phyloP scores from a whole-genome alignment of 139 green algal genomes.

The Spirogloea muscicola region DNA sequence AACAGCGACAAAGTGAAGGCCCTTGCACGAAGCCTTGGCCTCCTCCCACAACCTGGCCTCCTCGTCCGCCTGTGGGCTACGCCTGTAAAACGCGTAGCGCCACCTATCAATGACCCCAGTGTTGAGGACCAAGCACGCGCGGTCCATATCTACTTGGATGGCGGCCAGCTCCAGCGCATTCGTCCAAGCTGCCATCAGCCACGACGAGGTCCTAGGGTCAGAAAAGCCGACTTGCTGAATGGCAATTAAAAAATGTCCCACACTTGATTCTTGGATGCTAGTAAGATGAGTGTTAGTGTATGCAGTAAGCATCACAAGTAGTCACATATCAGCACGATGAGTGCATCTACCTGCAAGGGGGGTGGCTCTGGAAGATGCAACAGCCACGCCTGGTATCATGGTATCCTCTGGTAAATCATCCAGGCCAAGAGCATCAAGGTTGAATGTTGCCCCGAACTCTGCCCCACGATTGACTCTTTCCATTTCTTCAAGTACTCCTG shows the following conservation, averaged over 20 bases:
- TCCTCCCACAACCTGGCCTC: conserved; percentile 87
- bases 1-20: conserved; percentile 94
- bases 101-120: conserved; percentile 90
- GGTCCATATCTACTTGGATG: conserved; percentile 71
- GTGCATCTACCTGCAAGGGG: conserved; percentile 85
- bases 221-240: too few species aligned
- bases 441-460: conserved; percentile 30
- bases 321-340: conserved; percentile 7
- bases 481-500: conserved; percentile 36
- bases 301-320: not conserved
- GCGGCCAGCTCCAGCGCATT: conserved; percentile 82
- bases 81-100: conserved; percentile 77
- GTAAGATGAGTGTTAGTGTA: too few species aligned
- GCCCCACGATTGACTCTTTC: conserved; percentile 14
- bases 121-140: conserved; percentile 85
- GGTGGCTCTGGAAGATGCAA: conserved; percentile 80
- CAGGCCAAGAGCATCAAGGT: conserved; percentile 18
- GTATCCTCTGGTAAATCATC: conserved; percentile 14
- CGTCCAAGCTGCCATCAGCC: conserved; percentile 85
- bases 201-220: too few species aligned
- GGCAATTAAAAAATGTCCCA: too few species aligned
- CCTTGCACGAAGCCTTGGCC: conserved; percentile 72
- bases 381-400: conserved; percentile 70
- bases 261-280: too few species aligned
- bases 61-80: conserved; percentile 64